phyloP scores from a whole-genome alignment of 768 basidiomycete species.

The Lactifluus pinguis region DNA sequence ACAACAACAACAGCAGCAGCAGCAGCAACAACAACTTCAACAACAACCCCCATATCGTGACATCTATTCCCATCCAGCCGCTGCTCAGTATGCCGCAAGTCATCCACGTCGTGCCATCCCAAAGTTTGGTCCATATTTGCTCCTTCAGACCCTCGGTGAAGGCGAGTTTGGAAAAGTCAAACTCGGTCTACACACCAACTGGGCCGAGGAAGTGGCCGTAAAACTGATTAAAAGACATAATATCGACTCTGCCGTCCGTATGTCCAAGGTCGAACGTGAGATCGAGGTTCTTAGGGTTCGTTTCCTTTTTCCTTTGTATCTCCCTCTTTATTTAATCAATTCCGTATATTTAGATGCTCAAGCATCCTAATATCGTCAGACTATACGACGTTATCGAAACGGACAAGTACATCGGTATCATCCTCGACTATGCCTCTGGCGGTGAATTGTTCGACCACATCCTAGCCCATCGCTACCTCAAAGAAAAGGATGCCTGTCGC shows the following conservation, averaged over 20 bases:
- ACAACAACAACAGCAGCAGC: slow-evolving; percentile 13
- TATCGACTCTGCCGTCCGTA: slow-evolving; percentile 74
- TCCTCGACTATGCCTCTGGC: slow-evolving; percentile 95
- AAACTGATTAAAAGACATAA: slow-evolving; percentile 93
- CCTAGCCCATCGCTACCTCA: slow-evolving; percentile 91
- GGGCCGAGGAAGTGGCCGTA: slow-evolving; percentile 97
- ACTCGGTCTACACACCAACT: slow-evolving; percentile 86
- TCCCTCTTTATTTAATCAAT: slow-evolving; percentile 15
- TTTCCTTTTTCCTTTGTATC: slow-evolving; percentile 17
- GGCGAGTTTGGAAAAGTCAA: slow-evolving; percentile 99
- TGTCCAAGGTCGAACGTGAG: slow-evolving; percentile 95
- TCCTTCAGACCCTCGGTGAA: slow-evolving; percentile 94
- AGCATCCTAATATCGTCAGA: slow-evolving; percentile 97
- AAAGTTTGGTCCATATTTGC: slow-evolving; percentile 90
- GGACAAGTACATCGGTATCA: slow-evolving; percentile 99
- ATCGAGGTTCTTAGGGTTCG: slow-evolving; percentile 92
- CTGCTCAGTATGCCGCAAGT: slow-evolving; percentile 70
- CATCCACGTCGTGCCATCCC: slow-evolving; percentile 83
- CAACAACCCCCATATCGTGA: slow-evolving; percentile 45
- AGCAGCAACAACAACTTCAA: neutral
- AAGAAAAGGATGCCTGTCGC: slow-evolving; percentile 88
- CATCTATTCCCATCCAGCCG: slow-evolving; percentile 79
- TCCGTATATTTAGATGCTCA: slow-evolving; percentile 52
- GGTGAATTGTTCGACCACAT: slow-evolving; percentile 99
- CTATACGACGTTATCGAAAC: slow-evolving; percentile 99